These are phyloP conservation scores for Suhomyces panamericanus DNA, from an alignment of 1,139 yeast species.

Conservation along the genomic window DNA sequence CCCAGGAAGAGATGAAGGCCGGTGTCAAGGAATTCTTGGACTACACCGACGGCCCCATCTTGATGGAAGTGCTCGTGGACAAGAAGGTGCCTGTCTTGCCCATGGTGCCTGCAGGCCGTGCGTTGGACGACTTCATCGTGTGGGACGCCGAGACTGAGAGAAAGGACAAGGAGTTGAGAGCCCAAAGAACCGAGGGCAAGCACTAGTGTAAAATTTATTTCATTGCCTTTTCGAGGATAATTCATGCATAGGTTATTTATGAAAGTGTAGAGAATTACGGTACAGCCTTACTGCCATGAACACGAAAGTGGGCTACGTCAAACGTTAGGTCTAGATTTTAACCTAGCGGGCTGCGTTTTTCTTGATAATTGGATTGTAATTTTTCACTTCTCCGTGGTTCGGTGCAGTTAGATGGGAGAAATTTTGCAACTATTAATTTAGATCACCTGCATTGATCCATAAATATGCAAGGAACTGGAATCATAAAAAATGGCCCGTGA, in stretches of 20 bases:
- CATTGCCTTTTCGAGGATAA: conserved; percentile 3
- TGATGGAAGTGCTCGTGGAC: conserved; percentile 88
- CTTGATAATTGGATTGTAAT: too few relatives aligned
- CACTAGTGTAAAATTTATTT: conserved; percentile 28
- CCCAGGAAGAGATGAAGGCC: conserved; percentile 57
- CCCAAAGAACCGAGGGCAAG: conserved; percentile 58
- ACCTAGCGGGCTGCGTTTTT: too few relatives aligned
- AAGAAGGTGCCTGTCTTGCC: conserved; percentile 97
- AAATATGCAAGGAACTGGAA: too few relatives aligned
- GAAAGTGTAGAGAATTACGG: too few relatives aligned
- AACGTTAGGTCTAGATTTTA: too few relatives aligned
- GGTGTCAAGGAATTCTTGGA: conserved; percentile 71
- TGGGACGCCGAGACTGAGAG: conserved; percentile 81
- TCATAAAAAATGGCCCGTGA: too few relatives aligned
- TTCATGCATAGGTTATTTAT: conserved; percentile 3
- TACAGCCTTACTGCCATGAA: too few relatives aligned
- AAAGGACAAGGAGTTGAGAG: conserved; percentile 66
- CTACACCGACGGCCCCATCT: conserved; percentile 74
- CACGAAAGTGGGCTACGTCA: too few relatives aligned
- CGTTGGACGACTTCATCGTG: conserved; percentile 84
- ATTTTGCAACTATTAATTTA: too few relatives aligned
- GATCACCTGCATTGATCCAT: too few relatives aligned
- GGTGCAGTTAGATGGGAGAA: too few relatives aligned
- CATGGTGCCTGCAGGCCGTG: conserved; percentile 97
- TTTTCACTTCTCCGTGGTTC: too few relatives aligned